phyloP scores from a whole-genome alignment of 805 yeast genomes.

The Maudiozyma bulderi region DNA sequence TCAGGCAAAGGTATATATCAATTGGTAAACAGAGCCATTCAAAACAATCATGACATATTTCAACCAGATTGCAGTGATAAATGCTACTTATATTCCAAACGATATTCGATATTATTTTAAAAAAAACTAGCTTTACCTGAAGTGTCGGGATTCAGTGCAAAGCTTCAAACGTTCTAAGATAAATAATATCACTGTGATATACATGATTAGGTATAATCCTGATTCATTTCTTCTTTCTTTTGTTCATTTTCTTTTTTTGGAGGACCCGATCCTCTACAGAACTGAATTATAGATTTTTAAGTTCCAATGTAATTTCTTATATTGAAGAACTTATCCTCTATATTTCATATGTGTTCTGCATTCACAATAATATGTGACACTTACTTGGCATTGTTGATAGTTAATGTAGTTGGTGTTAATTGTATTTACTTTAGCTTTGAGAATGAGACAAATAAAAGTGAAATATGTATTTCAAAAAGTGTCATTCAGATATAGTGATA shows the following conservation, averaged over 20 bases:
- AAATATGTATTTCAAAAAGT: too few species aligned
- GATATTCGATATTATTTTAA: background rate
- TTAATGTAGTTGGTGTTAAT: background rate
- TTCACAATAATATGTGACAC: constrained; percentile 5
- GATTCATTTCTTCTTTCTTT: background rate
- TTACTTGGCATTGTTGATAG: constrained; percentile 14
- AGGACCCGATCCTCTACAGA: constrained; percentile 68
- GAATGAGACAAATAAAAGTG: background rate
- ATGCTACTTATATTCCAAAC: too few species aligned
- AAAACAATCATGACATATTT: too few species aligned
- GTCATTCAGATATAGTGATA: too few species aligned
- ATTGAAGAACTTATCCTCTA: background rate
- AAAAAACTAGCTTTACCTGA: constrained; percentile 34
- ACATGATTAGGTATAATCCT: background rate
- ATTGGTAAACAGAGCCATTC: too few species aligned
- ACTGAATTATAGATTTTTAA: background rate
- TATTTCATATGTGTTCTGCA: background rate
- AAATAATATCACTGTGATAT: background rate
- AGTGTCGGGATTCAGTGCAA: constrained; percentile 87
- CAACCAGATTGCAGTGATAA: too few species aligned
- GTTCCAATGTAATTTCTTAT: too few species aligned
- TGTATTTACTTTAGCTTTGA: background rate
- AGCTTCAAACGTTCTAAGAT: constrained; percentile 7
- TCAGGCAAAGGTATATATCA: too few species aligned
- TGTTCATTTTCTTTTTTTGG: constrained; percentile 15